Conservation (phyloP, 768 basidiomycete genomes). For the Boletus sp. region DNA sequence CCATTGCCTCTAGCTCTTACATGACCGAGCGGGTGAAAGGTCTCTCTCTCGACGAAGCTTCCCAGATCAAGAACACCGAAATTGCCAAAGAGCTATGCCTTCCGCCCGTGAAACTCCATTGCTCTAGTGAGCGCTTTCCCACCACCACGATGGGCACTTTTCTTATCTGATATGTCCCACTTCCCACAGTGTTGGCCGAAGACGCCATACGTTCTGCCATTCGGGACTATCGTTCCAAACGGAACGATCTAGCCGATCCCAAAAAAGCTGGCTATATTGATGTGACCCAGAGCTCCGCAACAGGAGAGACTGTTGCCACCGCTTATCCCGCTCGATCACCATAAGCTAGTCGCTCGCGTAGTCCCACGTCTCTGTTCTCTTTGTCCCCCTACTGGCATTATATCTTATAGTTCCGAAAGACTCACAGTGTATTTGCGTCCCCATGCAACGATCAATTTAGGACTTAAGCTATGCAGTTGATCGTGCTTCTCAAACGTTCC, state of each 20-base stretch:
- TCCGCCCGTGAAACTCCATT: slow-evolving; percentile 95
- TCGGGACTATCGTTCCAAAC: slow-evolving; percentile 90
- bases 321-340: slow-evolving; percentile 42
- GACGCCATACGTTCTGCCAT: slow-evolving; percentile 99
- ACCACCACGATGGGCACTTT: slow-evolving; percentile 4
- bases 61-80: slow-evolving; percentile 97
- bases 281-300: slow-evolving; percentile 54
- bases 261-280: slow-evolving; percentile 67
- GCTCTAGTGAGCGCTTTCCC: slow-evolving; percentile 67
- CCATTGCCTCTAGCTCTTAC: slow-evolving; percentile 96
- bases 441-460: slow-evolving; percentile 6
- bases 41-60: slow-evolving; percentile 88
- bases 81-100: slow-evolving; percentile 96
- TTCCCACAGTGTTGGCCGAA: slow-evolving; percentile 80
- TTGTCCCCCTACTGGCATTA: slow-evolving; percentile 10
- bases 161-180: slow-evolving; percentile 22
- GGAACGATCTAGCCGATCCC: slow-evolving; percentile 46
- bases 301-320: slow-evolving; percentile 53
- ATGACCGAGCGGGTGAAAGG: slow-evolving; percentile 99
- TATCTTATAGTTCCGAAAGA: slow-evolving; percentile 17
- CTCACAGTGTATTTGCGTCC: slow-evolving; percentile 11
- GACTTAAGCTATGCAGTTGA: background rate
- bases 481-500: background rate
- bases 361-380: background rate
- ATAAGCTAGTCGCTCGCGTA: slow-evolving; percentile 1